These are phyloP conservation scores for Lasiosphaeris hirsuta DNA, from an alignment of 495 filamentous ascomycete genomes.

Conservation along the genomic window DNA sequence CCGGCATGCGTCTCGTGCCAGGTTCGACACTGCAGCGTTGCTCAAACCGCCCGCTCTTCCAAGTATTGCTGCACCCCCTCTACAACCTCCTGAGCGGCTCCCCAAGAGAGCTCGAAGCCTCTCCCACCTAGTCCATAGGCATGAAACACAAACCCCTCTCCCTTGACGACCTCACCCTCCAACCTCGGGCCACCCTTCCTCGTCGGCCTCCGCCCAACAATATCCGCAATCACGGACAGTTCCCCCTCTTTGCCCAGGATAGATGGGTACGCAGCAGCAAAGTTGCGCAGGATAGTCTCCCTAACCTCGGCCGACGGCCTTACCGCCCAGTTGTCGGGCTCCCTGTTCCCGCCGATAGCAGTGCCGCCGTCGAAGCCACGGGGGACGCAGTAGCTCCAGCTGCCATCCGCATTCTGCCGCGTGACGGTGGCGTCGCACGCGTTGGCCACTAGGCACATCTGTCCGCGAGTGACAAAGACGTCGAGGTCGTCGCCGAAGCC, in stretches of 20 bases:
- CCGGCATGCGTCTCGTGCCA: too few species aligned
- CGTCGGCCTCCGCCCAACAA: constrained; percentile 45
- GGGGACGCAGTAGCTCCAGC: constrained; percentile 60
- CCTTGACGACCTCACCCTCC: constrained; percentile 37
- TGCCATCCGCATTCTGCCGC: constrained; percentile 55
- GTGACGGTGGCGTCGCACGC: constrained; percentile 52
- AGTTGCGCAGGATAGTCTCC: constrained; percentile 42
- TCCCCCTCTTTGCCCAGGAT: constrained; percentile 28
- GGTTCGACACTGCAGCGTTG: too few species aligned
- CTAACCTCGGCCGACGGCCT: constrained; percentile 46
- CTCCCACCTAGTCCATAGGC: constrained; percentile 62
- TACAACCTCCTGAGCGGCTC: constrained; percentile 41
- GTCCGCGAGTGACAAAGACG: constrained; percentile 54
- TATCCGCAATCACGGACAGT: constrained; percentile 40
- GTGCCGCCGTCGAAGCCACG: constrained; percentile 58
- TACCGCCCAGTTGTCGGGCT: constrained; percentile 54
- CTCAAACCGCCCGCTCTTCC: not conserved
- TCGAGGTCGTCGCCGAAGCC: constrained; percentile 55
- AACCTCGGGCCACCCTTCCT: constrained; percentile 41
- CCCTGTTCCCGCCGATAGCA: constrained; percentile 62
- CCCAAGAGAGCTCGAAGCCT: constrained; percentile 54
- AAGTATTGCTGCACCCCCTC: constrained; percentile 29
- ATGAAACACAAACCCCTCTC: constrained; percentile 49
- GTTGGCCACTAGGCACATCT: constrained; percentile 44
- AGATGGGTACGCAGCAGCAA: constrained; percentile 36